phyloP scores from a whole-genome alignment of 768 basidiomycete species.

The Serendipita sp. region DNA sequence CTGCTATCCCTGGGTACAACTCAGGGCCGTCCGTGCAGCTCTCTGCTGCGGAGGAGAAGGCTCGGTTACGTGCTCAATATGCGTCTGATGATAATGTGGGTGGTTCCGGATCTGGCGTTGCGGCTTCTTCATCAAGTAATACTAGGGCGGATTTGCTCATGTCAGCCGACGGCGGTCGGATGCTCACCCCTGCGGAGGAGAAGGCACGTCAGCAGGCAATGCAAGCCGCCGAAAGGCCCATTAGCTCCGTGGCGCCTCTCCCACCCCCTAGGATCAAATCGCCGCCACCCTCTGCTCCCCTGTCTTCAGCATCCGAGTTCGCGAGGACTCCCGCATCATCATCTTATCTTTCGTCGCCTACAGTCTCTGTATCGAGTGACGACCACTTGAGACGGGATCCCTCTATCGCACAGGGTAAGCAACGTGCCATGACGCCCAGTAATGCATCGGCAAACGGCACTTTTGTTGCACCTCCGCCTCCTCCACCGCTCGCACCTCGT shows the following conservation, averaged over 20 bases:
- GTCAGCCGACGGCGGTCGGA: conserved; percentile 11
- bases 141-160: neutral
- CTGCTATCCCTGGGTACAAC: conserved; percentile 27
- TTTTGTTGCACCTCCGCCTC: conserved; percentile 24
- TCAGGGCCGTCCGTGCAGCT: conserved; percentile 26
- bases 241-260: conserved; percentile 11
- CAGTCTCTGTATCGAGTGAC: conserved; percentile 12
- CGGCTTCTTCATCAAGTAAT: neutral
- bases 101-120: neutral
- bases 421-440: conserved; percentile 12
- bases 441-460: conserved; percentile 6
- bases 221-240: conserved; percentile 21
- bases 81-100: conserved; percentile 51
- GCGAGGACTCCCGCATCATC: neutral
- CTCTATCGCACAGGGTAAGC: conserved; percentile 13
- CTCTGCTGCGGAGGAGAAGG: conserved; percentile 39
- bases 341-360: neutral
- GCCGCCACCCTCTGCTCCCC: conserved; percentile 2
- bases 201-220: conserved; percentile 53
- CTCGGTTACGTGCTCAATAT: conserved; percentile 43
- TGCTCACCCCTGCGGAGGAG: conserved; percentile 60
- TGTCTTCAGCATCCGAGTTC: neutral
- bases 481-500: conserved; percentile 59
- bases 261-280: conserved; percentile 19
- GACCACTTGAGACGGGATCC: conserved; percentile 13